Evolutionary conservation across 768 basidiomycete genomes (phyloP).

Genomic region (Gelatoporia subvermispora): DNA sequence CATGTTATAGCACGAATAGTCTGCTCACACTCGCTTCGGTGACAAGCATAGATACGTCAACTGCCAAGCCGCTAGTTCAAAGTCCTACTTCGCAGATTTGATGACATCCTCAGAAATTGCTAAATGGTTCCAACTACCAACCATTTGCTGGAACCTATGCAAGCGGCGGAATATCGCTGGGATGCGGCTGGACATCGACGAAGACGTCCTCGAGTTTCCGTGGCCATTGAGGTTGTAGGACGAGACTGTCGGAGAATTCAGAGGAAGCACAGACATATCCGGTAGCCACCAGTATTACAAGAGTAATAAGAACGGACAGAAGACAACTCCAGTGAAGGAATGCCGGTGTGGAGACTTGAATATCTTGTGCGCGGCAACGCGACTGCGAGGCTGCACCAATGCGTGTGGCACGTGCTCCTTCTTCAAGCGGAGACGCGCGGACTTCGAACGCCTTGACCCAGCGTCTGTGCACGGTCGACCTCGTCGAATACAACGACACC

Average conservation of each 20-base stretch:
- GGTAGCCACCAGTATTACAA: background rate
- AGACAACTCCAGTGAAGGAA: background rate
- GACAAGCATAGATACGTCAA: conserved; percentile 90
- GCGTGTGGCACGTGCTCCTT: too few relatives aligned
- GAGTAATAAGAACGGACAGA: background rate
- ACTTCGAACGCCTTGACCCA: background rate
- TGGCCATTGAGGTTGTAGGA: conserved; percentile 10
- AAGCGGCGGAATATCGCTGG: conserved; percentile 79
- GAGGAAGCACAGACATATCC: conserved; percentile 24
- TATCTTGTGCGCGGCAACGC: background rate
- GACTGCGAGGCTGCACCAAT: conserved; percentile 1
- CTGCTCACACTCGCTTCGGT: conserved; percentile 80
- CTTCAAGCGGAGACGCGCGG: too few relatives aligned
- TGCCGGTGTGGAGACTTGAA: background rate
- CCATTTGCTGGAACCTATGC: conserved; percentile 86
- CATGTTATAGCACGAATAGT: background rate
- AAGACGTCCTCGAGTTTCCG: conserved; percentile 21
- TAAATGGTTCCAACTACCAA: conserved; percentile 24
- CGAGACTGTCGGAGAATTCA: conserved; percentile 14
- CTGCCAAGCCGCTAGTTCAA: conserved; percentile 95
- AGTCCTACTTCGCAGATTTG: conserved; percentile 57
- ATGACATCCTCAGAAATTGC: background rate
- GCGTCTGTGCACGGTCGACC: conserved; percentile 1
- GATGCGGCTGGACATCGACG: conserved; percentile 44
- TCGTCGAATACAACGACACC: conserved; percentile 1